Percentiles rank a stretch among this genome's conserved stretches.
phyloP scores from a whole-genome alignment of 495 filamentous ascomycete genomes.

The Podospora pseudopauciseta region DNA sequence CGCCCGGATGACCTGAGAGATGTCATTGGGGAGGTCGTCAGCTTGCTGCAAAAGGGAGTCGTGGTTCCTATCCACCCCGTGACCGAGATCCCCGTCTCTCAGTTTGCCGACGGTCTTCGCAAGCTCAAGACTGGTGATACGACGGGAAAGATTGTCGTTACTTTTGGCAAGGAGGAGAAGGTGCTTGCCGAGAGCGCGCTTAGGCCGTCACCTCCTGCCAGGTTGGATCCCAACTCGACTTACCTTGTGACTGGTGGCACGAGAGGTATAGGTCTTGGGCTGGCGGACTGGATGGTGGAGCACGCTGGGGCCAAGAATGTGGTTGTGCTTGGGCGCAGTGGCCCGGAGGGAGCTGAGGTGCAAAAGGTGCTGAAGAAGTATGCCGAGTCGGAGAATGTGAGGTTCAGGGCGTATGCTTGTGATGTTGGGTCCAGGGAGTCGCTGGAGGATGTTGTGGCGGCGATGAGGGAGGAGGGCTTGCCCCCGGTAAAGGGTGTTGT shows the following conservation, averaged over 20 bases:
- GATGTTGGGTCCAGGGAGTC: not conserved
- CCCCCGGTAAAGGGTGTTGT: not conserved
- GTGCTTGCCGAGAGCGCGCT: not conserved
- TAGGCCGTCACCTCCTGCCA: not conserved
- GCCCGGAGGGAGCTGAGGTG: not conserved
- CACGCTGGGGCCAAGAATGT: not conserved
- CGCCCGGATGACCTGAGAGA: not conserved
- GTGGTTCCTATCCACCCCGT: not conserved
- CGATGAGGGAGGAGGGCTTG: not conserved
- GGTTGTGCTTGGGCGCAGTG: not conserved
- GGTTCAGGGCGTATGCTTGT: not conserved
- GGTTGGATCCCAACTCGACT: not conserved
- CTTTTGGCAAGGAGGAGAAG: not conserved
- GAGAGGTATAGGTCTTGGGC: not conserved
- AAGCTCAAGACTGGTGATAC: conserved; percentile 1
- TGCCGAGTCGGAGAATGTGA: not conserved
- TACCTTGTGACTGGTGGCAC: not conserved
- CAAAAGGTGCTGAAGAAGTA: not conserved
- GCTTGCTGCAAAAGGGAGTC: not conserved
- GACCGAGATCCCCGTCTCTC: not conserved
- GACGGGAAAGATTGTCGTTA: not conserved
- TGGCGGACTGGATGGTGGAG: not conserved
- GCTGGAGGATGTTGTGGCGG: not conserved
- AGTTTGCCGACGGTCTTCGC: conserved; percentile 2
- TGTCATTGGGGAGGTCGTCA: not conserved